Percentiles rank a stretch among this genome's conserved stretches.
Evolutionary conservation across 1,284 basidiomycete species (phyloP).

Genomic region (Sphagnurus paluster): DNA sequence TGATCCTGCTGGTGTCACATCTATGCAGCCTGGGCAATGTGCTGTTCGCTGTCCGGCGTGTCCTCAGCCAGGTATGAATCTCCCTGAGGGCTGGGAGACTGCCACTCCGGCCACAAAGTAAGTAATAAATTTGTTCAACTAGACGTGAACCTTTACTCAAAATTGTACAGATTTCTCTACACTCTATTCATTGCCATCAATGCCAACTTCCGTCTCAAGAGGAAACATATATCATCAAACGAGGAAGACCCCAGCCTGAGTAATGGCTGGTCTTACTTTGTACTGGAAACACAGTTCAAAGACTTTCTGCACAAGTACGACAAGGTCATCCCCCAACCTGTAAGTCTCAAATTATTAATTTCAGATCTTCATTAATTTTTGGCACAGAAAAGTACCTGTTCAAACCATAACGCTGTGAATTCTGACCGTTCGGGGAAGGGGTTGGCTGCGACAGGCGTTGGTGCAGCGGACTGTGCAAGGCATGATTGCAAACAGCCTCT

Average conservation of each 20-base stretch:
- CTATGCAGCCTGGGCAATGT: slow-evolving; percentile 15
- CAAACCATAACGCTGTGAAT: slow-evolving; percentile 18
- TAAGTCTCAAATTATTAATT: not conserved
- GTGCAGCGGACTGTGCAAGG: slow-evolving; percentile 14
- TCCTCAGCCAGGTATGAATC: slow-evolving; percentile 21
- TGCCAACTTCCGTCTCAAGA: slow-evolving; percentile 28
- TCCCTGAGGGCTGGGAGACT: slow-evolving; percentile 11
- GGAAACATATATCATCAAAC: slow-evolving; percentile 10
- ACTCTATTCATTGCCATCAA: slow-evolving; percentile 23
- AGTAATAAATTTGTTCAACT: not conserved
- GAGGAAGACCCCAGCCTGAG: slow-evolving; percentile 11
- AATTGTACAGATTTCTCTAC: slow-evolving; percentile 21
- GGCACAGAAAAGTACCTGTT: slow-evolving; percentile 14
- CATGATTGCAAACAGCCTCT: slow-evolving; percentile 19
- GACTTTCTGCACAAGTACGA: slow-evolving; percentile 7
- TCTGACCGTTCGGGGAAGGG: slow-evolving; percentile 10
- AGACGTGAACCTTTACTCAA: not conserved
- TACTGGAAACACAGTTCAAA: slow-evolving; percentile 14
- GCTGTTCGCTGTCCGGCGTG: slow-evolving; percentile 23
- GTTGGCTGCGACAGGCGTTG: slow-evolving; percentile 16
- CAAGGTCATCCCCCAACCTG: not conserved
- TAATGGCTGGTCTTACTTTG: slow-evolving; percentile 16
- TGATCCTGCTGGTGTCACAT: slow-evolving; percentile 12
- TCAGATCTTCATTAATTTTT: not conserved
- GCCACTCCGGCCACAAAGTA: slow-evolving; percentile 6